Percentiles rank a stretch among this genome's conserved stretches.
These are phyloP conservation scores for Spizellomyces sp. DNA, from an alignment of 192 early-diverging fungal species.

Conservation along the genomic window DNA sequence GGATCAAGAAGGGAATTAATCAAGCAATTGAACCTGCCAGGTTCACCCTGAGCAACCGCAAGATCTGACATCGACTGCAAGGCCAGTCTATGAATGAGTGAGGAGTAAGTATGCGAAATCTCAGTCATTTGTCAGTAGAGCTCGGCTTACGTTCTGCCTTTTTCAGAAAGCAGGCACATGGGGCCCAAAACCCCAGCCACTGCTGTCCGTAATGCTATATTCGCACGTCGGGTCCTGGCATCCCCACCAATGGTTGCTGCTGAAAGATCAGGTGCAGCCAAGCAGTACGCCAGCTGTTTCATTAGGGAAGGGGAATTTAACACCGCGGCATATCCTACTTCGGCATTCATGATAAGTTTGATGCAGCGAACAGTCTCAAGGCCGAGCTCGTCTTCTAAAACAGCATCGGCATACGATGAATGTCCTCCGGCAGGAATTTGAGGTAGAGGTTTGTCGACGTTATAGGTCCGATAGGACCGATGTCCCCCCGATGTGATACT, in stretches of 20 bases:
- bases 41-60: constrained; percentile 26
- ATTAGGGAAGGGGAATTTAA: constrained; percentile 16
- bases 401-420: constrained; percentile 32
- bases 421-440: not conserved
- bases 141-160: constrained; percentile 14
- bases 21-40: constrained; percentile 26
- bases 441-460: not conserved
- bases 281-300: constrained; percentile 26
- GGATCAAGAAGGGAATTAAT: constrained; percentile 36
- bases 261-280: constrained; percentile 17
- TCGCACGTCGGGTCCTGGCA: constrained; percentile 8
- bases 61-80: constrained; percentile 28
- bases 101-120: not conserved
- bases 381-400: constrained; percentile 29
- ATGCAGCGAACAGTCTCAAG: constrained; percentile 30
- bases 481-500: not conserved
- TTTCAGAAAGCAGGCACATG: constrained; percentile 31
- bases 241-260: constrained; percentile 2
- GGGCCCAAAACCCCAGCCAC: constrained; percentile 33
- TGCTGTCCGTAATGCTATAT: constrained; percentile 17
- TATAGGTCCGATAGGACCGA: constrained; percentile 17
- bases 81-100: constrained; percentile 17
- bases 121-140: not conserved
- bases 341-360: constrained; percentile 32
- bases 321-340: constrained; percentile 29